Evolutionary conservation across 2,329 filamentous ascomycete genomes (phyloP), one percentile per base, ranked within the genome.

Genomic region (Ophiostoma sp.): DNA sequence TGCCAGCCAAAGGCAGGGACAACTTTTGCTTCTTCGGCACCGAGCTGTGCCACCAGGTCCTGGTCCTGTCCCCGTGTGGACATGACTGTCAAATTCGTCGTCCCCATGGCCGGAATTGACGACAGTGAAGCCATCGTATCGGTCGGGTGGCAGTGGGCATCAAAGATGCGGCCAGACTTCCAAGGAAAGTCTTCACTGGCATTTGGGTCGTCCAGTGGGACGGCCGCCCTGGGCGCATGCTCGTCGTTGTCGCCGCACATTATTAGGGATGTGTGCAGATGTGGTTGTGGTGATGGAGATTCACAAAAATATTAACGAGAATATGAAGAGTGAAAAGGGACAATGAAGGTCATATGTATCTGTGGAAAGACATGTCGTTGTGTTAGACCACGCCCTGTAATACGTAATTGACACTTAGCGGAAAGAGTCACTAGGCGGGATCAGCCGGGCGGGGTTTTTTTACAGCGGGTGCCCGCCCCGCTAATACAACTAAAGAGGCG

Each of bases 1-100:
- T 96, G 93, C 92, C 93, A 95, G 25, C 93, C 93, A 81, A 95
- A 95, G n/a, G 90, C 89, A 0, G 93, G 92, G 3, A 95, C 78
- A 70, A 85, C 76, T 22, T 78, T 80, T 77, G 17, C 25, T n/a
- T 63, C 70, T 12, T 83, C 78, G 3, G 85, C 82, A 39, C 92
- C 90, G 36, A 91, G 85, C 52, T 87, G 80, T 50, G 87, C 85
- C 19, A 95, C 92, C 48, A 95, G 88, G 12, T 90, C 83, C 81
- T 95, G 93, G 80, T 96, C 93, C 79, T 94, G 87, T 0, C 86
- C 86, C 72, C 93, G 87, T 0, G 93, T 95, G 39, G 92, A 89
- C 93, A 96, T 95, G 75, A 94, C 86, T 1, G 91, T 92, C 69
- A 96, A 82, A 12, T 85, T 84, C 31, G 87, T 85, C 28, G 91